Percentiles rank a stretch among this genome's conserved stretches.
These are phyloP conservation scores for Termitomyces heimii DNA, from an alignment of 768 basidiomycete genomes.

Conservation along the genomic window DNA sequence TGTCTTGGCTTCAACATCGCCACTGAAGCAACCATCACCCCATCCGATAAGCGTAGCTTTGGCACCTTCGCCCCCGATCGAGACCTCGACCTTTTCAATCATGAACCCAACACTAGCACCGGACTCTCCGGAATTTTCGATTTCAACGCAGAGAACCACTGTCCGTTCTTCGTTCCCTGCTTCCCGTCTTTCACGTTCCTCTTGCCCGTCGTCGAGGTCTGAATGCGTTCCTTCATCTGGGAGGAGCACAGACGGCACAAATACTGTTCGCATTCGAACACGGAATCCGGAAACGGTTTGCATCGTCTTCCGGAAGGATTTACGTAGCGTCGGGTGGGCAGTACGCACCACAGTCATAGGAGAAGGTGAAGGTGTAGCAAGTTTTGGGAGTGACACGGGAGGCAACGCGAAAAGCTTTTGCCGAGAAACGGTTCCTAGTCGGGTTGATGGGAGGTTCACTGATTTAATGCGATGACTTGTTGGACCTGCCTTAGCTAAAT, in stretches of 20 bases:
- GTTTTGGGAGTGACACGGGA: slow-evolving; percentile 36
- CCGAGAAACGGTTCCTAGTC: slow-evolving; percentile 65
- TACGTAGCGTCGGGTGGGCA: slow-evolving; percentile 68
- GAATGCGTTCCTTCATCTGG: slow-evolving; percentile 32
- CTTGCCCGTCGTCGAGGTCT: slow-evolving; percentile 33
- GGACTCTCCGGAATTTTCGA: slow-evolving; percentile 76
- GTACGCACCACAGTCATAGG: slow-evolving; percentile 41
- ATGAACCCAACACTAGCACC: slow-evolving; percentile 59
- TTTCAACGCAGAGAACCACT: slow-evolving; percentile 85
- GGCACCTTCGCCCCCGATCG: slow-evolving; percentile 63
- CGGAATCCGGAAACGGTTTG: slow-evolving; percentile 78
- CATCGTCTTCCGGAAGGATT: slow-evolving; percentile 79
- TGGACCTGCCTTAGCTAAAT: slow-evolving; percentile 29
- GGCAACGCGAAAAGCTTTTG: slow-evolving; percentile 61
- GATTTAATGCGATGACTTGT: slow-evolving; percentile 28
- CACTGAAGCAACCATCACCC: slow-evolving; percentile 51
- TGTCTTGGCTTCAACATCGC: slow-evolving; percentile 30
- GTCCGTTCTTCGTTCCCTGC: slow-evolving; percentile 77
- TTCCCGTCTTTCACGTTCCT: slow-evolving; percentile 52
- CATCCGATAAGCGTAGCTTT: slow-evolving; percentile 43
- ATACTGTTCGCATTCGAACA: slow-evolving; percentile 92
- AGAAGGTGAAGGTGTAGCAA: slow-evolving; percentile 40
- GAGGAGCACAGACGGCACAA: slow-evolving; percentile 79
- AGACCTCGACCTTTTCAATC: slow-evolving; percentile 71
- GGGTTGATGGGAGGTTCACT: slow-evolving; percentile 58